Percentiles rank a stretch among this genome's conserved stretches.
Evolutionary conservation across 2,329 filamentous ascomycete genomes (phyloP).

Genomic region (Cladophialophora yegresii): DNA sequence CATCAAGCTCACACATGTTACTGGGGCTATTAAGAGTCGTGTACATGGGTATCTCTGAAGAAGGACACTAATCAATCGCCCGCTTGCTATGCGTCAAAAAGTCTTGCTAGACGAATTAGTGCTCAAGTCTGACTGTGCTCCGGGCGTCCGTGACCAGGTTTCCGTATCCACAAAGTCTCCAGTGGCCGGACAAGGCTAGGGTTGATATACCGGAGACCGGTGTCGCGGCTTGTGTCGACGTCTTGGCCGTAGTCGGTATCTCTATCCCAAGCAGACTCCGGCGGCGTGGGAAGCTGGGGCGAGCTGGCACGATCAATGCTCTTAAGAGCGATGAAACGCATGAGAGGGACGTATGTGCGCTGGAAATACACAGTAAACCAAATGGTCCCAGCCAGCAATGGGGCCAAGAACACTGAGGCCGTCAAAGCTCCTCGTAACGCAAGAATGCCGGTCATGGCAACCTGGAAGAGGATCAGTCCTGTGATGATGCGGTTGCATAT

Average conservation of each 20-base stretch:
- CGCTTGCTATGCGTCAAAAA: slow-evolving; percentile 28
- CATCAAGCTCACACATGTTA: not conserved
- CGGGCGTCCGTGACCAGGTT: slow-evolving; percentile 26
- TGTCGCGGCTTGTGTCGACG: slow-evolving; percentile 45
- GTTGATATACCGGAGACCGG: slow-evolving; percentile 51
- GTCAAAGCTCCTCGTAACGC: slow-evolving; percentile 73
- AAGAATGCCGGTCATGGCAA: slow-evolving; percentile 86
- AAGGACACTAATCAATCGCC: slow-evolving; percentile 2
- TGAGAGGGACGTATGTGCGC: slow-evolving; percentile 80
- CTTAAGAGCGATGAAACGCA: slow-evolving; percentile 85
- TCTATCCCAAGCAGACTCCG: slow-evolving; percentile 46
- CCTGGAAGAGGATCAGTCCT: slow-evolving; percentile 82
- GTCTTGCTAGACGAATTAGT: slow-evolving; percentile 6
- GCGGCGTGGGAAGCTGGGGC: slow-evolving; percentile 32
- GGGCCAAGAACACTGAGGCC: slow-evolving; percentile 70
- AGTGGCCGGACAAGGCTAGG: slow-evolving; percentile 50
- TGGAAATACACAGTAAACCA: slow-evolving; percentile 88
- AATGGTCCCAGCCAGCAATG: slow-evolving; percentile 74
- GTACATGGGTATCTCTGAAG: slow-evolving; percentile 27
- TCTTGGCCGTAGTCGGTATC: slow-evolving; percentile 47
- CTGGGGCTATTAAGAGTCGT: slow-evolving; percentile 6
- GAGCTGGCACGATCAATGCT: slow-evolving; percentile 71
- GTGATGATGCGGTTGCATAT: slow-evolving; percentile 90
- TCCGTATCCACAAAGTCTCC: slow-evolving; percentile 47
- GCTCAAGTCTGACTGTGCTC: slow-evolving; percentile 4